These are phyloP conservation scores for Hibiscus tridactylites DNA, from an alignment of 345 rosid genomes.

Conservation along the genomic window DNA sequence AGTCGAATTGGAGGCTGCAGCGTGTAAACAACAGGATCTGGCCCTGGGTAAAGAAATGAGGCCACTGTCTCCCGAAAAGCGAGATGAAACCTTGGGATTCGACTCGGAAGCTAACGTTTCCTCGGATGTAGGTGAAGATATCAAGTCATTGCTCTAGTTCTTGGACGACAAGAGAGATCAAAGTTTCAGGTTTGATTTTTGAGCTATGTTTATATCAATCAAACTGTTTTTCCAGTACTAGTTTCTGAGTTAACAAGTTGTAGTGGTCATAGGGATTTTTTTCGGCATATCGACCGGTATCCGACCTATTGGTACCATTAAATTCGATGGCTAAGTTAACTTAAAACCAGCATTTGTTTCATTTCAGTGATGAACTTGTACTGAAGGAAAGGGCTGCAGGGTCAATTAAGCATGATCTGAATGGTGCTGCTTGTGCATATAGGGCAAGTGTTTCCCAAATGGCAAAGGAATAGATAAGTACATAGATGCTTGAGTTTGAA, in stretches of 20 bases:
- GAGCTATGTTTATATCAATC: too few species aligned
- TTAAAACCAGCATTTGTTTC: neutral
- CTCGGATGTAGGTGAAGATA: neutral
- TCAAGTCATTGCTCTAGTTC: neutral
- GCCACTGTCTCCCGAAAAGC: neutral
- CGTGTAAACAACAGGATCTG: neutral
- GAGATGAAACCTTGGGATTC: neutral
- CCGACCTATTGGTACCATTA: too few species aligned
- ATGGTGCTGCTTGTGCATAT: neutral
- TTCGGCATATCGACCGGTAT: neutral
- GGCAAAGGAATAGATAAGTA: neutral
- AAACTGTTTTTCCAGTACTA: too few species aligned
- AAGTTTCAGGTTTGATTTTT: too few species aligned
- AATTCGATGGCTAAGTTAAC: neutral
- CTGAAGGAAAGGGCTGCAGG: neutral
- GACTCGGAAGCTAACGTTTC: neutral
- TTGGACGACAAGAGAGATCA: neutral
- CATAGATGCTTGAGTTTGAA: neutral
- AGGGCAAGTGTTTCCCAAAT: neutral
- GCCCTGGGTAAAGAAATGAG: neutral
- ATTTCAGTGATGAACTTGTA: slow-evolving; percentile 7
- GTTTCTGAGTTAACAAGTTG: too few species aligned
- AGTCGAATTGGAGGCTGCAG: neutral
- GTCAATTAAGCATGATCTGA: neutral
- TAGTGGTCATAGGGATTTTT: neutral